phyloP scores from a whole-genome alignment of 2,329 filamentous ascomycete genomes.

The Coniochaeta prunicola region DNA sequence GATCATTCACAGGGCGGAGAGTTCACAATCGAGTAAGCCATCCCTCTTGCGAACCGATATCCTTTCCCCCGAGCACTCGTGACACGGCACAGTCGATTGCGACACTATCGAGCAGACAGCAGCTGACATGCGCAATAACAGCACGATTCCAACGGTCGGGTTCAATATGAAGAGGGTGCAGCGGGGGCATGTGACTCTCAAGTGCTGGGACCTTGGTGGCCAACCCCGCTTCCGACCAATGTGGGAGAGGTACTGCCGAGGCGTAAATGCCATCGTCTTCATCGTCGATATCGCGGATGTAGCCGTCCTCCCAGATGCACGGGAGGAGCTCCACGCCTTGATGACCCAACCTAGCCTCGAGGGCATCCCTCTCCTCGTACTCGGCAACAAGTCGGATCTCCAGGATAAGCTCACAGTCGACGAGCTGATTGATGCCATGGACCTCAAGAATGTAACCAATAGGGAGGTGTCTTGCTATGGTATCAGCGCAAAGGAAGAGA shows the following conservation, averaged over 20 bases:
- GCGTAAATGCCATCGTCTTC: conserved; percentile 96
- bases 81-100: neutral
- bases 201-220: conserved; percentile 98
- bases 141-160: conserved; percentile 95
- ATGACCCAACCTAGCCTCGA: conserved; percentile 78
- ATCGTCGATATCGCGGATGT: conserved; percentile 94
- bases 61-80: neutral
- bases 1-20: conserved; percentile 69
- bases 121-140: conserved; percentile 40
- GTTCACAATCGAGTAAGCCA: conserved; percentile 93
- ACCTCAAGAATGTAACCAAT: conserved; percentile 80
- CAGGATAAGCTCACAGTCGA: conserved; percentile 87
- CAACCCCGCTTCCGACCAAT: conserved; percentile 96
- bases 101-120: neutral
- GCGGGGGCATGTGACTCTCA: conserved; percentile 95
- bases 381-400: conserved; percentile 96
- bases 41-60: conserved; percentile 4
- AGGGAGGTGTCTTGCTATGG: conserved; percentile 98
- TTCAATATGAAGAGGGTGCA: conserved; percentile 99
- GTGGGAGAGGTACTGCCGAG: conserved; percentile 98
- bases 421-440: conserved; percentile 86
- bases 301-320: conserved; percentile 72
- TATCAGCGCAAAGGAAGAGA: conserved; percentile 98
- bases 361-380: conserved; percentile 85
- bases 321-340: conserved; percentile 85